Evolutionary conservation across 345 rosid genomes (phyloP).

Genomic region (Brassica juncea): DNA sequence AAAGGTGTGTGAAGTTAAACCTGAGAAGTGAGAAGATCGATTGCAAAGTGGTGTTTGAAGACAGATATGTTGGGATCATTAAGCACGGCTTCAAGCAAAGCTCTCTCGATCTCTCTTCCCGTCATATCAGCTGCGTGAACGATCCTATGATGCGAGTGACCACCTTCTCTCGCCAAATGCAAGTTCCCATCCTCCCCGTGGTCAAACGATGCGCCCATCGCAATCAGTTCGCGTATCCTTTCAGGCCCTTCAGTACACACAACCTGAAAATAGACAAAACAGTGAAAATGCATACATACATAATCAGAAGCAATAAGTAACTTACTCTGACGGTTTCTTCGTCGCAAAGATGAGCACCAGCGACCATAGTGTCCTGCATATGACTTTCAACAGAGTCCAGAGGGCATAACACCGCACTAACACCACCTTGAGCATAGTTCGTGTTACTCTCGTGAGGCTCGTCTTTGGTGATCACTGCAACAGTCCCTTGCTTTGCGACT

Average conservation of each 20-base stretch:
- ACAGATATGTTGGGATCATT: slow-evolving; percentile 75
- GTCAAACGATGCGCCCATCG: slow-evolving; percentile 95
- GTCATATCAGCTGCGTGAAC: slow-evolving; percentile 99
- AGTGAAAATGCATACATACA: background rate
- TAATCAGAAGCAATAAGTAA: background rate
- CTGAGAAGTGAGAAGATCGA: slow-evolving; percentile 92
- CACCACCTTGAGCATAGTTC: slow-evolving; percentile 98
- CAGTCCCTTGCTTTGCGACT: slow-evolving; percentile 89
- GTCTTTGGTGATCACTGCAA: slow-evolving; percentile 89
- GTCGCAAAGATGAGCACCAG: slow-evolving; percentile 94
- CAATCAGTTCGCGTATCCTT: slow-evolving; percentile 83
- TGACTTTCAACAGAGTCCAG: slow-evolving; percentile 97
- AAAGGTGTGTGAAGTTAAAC: slow-evolving; percentile 37
- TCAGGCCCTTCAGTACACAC: slow-evolving; percentile 98
- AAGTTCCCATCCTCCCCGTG: slow-evolving; percentile 94
- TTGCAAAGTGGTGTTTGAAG: slow-evolving; percentile 86
- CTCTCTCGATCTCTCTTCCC: slow-evolving; percentile 95
- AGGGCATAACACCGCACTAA: slow-evolving; percentile 93
- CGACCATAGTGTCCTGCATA: slow-evolving; percentile 92
- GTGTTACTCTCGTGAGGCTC: slow-evolving; percentile 99
- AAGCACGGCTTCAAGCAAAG: slow-evolving; percentile 76
- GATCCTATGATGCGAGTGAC: slow-evolving; percentile 90
- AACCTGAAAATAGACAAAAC: slow-evolving; percentile 51
- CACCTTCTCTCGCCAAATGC: slow-evolving; percentile 97
- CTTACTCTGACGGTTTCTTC: slow-evolving; percentile 95